Evolutionary conservation across 257 asterid genomes (phyloP), one percentile per base, ranked within the genome.

Genomic region (Haberlea rhodopensis): DNA sequence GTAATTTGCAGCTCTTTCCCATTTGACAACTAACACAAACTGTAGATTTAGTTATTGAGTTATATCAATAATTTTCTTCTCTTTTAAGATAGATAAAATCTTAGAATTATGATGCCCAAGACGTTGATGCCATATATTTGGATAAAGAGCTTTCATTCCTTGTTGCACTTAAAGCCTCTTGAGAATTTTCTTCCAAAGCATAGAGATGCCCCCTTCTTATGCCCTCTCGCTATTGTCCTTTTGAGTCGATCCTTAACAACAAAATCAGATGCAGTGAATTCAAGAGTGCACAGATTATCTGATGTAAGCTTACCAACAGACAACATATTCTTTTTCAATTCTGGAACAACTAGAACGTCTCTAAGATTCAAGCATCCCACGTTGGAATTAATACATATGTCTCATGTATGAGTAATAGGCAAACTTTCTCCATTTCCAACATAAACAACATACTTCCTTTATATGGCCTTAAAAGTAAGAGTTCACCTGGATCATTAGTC

Each of bases 1-100:
- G 58, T 0, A 63, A 15, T 63, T 29, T 55, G n/a, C 64, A 62
- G 16, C 57, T 54, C 2, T 70, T 62, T 18, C 75, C 69, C 45
- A 25, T 15, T 34, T 70, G 65, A 13, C 23, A 70, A 55, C n/a
- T 40, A 63, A 22, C 4, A 63, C 70, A 55, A 9, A 45, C 8
- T 2, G 40, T 4, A 5, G 25, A 1, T 16, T 53, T 53, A 0
- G 53, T 0, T 8, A 6, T 19, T 37, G 5, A 4, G 15, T 20
- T 5, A 57, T 21, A 34, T 57, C 29, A 4, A 67, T 57, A 13
- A 40, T 21, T 19, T 67, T 67, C 21, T 11, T 71, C 6, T 9
- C 22, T 5, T 56, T 45, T 26, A 48, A 21, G 5, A 28, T 25
- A 40, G 6, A 6, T 5, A 37, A 6, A 46, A 4, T 23, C 1